Conservation (phyloP, 805 yeast genomes). For the Debaryomyces maramus region DNA sequence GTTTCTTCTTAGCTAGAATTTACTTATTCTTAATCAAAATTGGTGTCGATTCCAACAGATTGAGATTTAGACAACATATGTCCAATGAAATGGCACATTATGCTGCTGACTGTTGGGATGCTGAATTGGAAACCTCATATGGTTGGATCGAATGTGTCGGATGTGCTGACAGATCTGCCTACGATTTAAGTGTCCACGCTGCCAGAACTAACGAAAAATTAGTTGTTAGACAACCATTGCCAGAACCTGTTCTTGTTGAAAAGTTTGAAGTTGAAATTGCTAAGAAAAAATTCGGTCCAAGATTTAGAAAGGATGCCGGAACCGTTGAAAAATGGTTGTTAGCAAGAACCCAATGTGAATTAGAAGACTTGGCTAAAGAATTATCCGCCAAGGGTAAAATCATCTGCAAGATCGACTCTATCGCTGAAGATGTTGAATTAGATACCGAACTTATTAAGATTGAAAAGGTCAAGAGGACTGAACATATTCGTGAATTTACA, state of each 20-base stretch:
- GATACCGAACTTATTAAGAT: constrained; percentile 72
- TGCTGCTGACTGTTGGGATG: constrained; percentile 99
- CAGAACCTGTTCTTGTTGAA: constrained; percentile 81
- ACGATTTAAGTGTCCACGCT: constrained; percentile 92
- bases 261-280: constrained; percentile 81
- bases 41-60: constrained; percentile 81
- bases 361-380: constrained; percentile 73
- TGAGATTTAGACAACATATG: constrained; percentile 99
- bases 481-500: constrained; percentile 90
- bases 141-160: constrained; percentile 99
- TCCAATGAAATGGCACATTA: constrained; percentile 99
- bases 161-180: constrained; percentile 99
- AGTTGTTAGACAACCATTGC: constrained; percentile 87
- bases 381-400: constrained; percentile 63
- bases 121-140: constrained; percentile 90
- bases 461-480: constrained; percentile 74
- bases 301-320: constrained; percentile 96
- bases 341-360: constrained; percentile 78
- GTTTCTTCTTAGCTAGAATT: constrained; percentile 94
- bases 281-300: constrained; percentile 96
- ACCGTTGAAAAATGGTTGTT: constrained; percentile 79
- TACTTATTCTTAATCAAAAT: constrained; percentile 79
- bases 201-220: constrained; percentile 93
- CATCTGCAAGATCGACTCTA: constrained; percentile 63
- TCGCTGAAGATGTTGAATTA: constrained; percentile 65